Evolutionary conservation across 2,329 filamentous ascomycete genomes (phyloP), one percentile per base, ranked within the genome.

Genomic region (Plenodomus biglobosus): DNA sequence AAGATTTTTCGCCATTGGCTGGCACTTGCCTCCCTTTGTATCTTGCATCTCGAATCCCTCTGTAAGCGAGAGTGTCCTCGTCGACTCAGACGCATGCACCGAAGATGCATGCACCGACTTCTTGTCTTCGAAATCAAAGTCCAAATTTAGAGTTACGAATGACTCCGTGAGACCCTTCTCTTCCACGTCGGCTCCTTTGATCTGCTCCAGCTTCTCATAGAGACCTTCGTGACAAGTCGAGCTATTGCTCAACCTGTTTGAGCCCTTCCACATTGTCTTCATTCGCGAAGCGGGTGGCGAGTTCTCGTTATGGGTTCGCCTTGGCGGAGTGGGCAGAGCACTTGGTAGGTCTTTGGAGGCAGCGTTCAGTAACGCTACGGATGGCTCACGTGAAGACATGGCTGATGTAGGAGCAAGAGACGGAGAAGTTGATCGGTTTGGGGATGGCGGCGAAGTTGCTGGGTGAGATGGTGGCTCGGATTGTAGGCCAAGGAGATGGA

Each of bases 201-300:
- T 20, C 4, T 44, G 27, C 40, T 54, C 47, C 2, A 60, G 41
- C n/a, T 55, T 49, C 16, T 44, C 34, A 36, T 62, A 60, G 7
- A 56, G 41, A 8, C 46, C 52, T 6, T 55, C 42, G n/a, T 50
- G 43, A 44, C 47, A 52, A 15, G 40, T 44, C 1, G 61, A 50
- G 15, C 42, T 48, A 21, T 44, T 51, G 37, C 52, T 59, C 20
- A 57, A 37, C 15, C 53, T 43, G 17, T 50, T 52, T 5, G 52
- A 52, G n/a, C 49, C 50, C 5, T 64, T 46, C 57, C 58, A 59
- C 54, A 66, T 56, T 38, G 50, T 56, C 27, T 66, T 62, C 59
- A 65, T 62, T n/a, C 59, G 55, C 8, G 48, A 48, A 11, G 56
- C 37, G 10, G 55, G 58, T n/a, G 62, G 47, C 18, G 50, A 53